Evolutionary conservation across 2,329 filamentous ascomycete species (phyloP), one percentile per base, ranked within the genome.

Genomic region (Alternaria longipes): DNA sequence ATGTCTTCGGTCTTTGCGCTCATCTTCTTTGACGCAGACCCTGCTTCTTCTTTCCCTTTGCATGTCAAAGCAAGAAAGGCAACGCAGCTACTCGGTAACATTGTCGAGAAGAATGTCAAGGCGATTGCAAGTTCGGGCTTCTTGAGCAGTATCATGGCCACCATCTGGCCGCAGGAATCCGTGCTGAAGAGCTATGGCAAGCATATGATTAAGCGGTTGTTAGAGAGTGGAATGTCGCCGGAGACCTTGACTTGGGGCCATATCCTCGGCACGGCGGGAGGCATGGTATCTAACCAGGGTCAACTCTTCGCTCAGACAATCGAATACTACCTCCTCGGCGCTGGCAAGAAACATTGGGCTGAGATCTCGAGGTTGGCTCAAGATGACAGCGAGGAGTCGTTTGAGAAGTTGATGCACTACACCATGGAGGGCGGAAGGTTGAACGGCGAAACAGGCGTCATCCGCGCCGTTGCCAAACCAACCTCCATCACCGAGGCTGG

Each of bases 301-400:
- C 85, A 87, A 60, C 81, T 87, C 22, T 87, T 88, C 67, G 83
- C 80, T 0, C 86, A 88, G 64, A 84, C 81, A 26, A 72, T 89
- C 50, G 86, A 88, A 67, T 86, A 83, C 70, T 87, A 86, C 72
- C 79, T 88, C 46, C 60, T 70, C 2, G 82, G 83, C 34, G 80
- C 81, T 20, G 85, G 84, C 34, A 64, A 67, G n/a, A 66, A 79
- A 36, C 80, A 86, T 72, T 80, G 85, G 66, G 73, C 80, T 3
- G 78, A 81, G 9, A 84, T 87, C 41, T 80, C 84, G 38, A 70
- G 74, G 2, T 77, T 87, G 12, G 83, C 85, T 2, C 26, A 58
- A 3, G 60, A 84, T 26, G 72, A 77, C 38, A 67, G 81, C 77
- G 38, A 80, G 69, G 38, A 80, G 78, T 67, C 82, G 77, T 66